Evolutionary conservation across 495 filamentous ascomycete genomes (phyloP).

Genomic region (Xylaria telfairii): DNA sequence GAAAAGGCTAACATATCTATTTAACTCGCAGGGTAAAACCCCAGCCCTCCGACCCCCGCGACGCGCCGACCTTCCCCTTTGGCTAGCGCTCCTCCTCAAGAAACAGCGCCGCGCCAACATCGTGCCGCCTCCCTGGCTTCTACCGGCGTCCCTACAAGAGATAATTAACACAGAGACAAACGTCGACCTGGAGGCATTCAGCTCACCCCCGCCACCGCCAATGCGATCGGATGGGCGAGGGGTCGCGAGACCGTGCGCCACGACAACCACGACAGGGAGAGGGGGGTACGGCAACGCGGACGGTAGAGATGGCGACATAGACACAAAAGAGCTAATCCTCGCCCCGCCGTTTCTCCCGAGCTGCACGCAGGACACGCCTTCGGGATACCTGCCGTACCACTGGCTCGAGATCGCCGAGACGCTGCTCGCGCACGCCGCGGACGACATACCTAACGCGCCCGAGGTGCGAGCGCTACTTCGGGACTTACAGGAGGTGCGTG

Average conservation of each 20-base stretch:
- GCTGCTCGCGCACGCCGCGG: slow-evolving; percentile 79
- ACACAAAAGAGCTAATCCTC: slow-evolving; percentile 30
- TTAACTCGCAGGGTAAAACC: slow-evolving; percentile 70
- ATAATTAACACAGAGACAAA: slow-evolving; percentile 85
- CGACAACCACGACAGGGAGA: slow-evolving; percentile 10
- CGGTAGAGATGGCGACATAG: not conserved
- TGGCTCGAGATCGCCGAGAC: slow-evolving; percentile 90
- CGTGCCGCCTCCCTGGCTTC: slow-evolving; percentile 86
- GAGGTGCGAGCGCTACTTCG: slow-evolving; percentile 76
- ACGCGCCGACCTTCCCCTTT: slow-evolving; percentile 81
- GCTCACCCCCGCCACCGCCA: slow-evolving; percentile 70
- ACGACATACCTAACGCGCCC: slow-evolving; percentile 82
- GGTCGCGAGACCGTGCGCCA: slow-evolving; percentile 34
- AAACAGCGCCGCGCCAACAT: slow-evolving; percentile 95
- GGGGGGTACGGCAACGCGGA: not conserved
- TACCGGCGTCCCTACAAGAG: slow-evolving; percentile 68
- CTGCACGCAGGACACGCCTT: slow-evolving; percentile 63
- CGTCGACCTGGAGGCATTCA: slow-evolving; percentile 68
- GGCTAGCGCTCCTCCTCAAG: slow-evolving; percentile 97
- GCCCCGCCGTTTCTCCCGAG: slow-evolving; percentile 67
- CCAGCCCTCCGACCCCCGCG: slow-evolving; percentile 80
- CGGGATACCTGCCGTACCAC: slow-evolving; percentile 83
- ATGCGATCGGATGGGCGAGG: slow-evolving; percentile 52
- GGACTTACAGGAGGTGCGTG: slow-evolving; percentile 84
- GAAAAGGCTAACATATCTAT: not conserved